phyloP scores from a whole-genome alignment of 257 asterid genomes.

The Solanum phureja region DNA sequence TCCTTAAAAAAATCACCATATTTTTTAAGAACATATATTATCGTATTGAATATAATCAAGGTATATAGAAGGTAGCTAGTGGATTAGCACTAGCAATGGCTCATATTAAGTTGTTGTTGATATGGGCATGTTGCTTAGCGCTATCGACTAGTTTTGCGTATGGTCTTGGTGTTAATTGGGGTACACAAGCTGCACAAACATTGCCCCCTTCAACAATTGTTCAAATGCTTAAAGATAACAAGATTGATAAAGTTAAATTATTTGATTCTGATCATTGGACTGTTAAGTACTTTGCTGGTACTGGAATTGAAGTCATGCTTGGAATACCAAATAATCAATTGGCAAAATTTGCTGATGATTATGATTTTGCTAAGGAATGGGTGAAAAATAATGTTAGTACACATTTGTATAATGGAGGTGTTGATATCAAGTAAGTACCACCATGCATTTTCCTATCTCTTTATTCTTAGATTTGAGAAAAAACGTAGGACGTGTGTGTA shows the following conservation, averaged over 20 bases:
- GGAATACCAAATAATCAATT: constrained; percentile 71
- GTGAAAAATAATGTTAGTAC: constrained; percentile 47
- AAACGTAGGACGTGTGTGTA: too few species aligned
- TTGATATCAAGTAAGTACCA: constrained; percentile 39
- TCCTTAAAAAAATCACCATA: not conserved
- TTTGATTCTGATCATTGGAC: constrained; percentile 53
- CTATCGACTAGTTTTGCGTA: constrained; percentile 4
- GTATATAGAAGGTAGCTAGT: not conserved
- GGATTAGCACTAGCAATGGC: constrained; percentile 1
- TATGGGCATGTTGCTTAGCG: constrained; percentile 2
- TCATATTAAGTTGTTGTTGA: not conserved
- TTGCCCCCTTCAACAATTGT: constrained; percentile 25
- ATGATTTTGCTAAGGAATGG: constrained; percentile 50
- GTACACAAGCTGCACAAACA: constrained; percentile 53
- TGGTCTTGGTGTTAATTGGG: constrained; percentile 66
- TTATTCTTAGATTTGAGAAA: not conserved
- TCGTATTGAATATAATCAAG: not conserved
- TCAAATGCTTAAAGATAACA: constrained; percentile 53
- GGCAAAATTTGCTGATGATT: constrained; percentile 19
- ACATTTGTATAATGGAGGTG: constrained; percentile 47
- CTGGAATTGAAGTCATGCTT: constrained; percentile 74
- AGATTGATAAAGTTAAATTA: constrained; percentile 35
- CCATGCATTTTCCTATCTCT: not conserved
- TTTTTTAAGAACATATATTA: not conserved
- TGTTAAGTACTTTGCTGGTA: constrained; percentile 37